Evolutionary conservation across 2,329 filamentous ascomycete genomes (phyloP), one percentile per base, ranked within the genome.

Genomic region (Botryotinia narcissicola): DNA sequence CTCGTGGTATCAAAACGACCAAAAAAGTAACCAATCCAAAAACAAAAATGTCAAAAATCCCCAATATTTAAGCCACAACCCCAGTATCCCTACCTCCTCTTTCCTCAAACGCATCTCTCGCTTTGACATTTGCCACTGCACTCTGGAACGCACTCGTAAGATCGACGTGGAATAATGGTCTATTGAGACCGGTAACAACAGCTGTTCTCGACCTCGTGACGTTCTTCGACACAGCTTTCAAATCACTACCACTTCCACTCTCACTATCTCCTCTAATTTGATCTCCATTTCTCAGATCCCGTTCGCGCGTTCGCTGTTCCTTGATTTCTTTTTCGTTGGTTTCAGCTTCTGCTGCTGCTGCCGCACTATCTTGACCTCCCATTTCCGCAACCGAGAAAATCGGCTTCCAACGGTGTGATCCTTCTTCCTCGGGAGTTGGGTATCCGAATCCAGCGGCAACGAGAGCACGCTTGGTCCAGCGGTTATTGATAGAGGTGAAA

Each of bases 311-410:
- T 10, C 74, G 63, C 18, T 78, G 77, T 37, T 79, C 77, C 16
- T 78, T 77, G 5, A 80, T 76, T 25, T 83, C 83, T 74, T 84
- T 86, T 79, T 89, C 86, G 12, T 73, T 70, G 71, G 87, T 86
- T 40, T 87, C 84, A 40, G 87, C 84, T 78, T 95, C 91, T 0
- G 92, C 93, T 12, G 85, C 85, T 0, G 89, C 89, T 1, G 92
- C 91, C 0, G 92, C 92, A 7, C 91, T 93, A 71, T 90, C 84
- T 7, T 85, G 84, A 32, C 94, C 92, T 75, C 93, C 90, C 76
- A 97, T 90, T 80, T 97, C 94, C 3, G 95, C 93, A 35, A 98
- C 94, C 80, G 90, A 94, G 86, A 97, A 98, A 76, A 98, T 94
- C n/a, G 94, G 93, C 81, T 93, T 95, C 95, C 95, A 98, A 74